phyloP scores from a whole-genome alignment of 495 filamentous ascomycete species.

The Penicillium mononematosum region DNA sequence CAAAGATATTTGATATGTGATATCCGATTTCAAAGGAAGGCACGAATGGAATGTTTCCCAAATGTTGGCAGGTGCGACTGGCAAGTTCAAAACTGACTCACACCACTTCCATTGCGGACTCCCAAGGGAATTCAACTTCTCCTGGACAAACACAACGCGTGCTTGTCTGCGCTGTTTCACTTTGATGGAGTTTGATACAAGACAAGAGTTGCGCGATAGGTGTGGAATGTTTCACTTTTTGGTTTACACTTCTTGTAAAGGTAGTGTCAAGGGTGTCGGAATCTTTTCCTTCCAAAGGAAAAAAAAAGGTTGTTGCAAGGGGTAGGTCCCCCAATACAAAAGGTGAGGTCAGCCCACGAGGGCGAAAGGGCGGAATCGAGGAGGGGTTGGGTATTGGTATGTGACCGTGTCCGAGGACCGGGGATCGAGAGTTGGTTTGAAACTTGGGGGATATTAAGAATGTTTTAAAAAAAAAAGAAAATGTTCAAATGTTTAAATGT shows the following conservation, averaged over 20 bases:
- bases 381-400: constrained; percentile 6
- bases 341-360: constrained; percentile 25
- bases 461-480: background rate
- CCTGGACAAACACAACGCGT: background rate
- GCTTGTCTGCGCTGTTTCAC: background rate
- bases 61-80: constrained; percentile 4
- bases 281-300: constrained; percentile 5
- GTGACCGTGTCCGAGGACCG: background rate
- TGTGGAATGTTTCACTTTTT: constrained; percentile 10
- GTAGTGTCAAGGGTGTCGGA: background rate
- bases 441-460: constrained; percentile 15
- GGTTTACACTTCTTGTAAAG: background rate
- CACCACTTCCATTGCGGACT: constrained; percentile 5
- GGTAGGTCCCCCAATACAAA: constrained; percentile 24
- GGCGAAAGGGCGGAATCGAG: constrained; percentile 9
- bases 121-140: constrained; percentile 8
- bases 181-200: background rate
- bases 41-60: constrained; percentile 10
- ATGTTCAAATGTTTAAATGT: background rate
- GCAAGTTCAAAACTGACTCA: constrained; percentile 8
- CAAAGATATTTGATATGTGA: background rate
- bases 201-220: background rate
- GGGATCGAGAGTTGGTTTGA: background rate
- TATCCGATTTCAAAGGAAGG: background rate
- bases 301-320: constrained; percentile 27